Base-by-base conservation (phyloP, 257 asterid genomes). In the Ajuga chamaepitys region DNA sequence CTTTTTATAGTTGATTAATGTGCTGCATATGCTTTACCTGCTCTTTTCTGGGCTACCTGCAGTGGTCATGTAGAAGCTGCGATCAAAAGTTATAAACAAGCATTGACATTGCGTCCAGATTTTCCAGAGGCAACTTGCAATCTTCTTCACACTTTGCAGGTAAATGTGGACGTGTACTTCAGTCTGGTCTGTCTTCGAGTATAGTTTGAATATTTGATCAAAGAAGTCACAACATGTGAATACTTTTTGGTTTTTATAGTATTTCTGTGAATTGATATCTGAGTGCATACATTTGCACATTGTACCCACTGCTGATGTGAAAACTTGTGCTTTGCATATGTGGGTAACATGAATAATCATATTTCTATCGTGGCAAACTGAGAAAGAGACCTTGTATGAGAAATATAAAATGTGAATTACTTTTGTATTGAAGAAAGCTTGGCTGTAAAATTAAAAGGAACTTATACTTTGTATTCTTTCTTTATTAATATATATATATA, bases 131-230 rank as follows among this genome's bases (percentile, higher is more conserved):
- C 98, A 26, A 90, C 98, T 14, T 88, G 96, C 70, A 94, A 94
- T 79, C 99, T 94, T 75, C 99, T 94, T 58, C 99, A 94, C 78
- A 88, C 98, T 17, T 76, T 94, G 73, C 99, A 94, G 98, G 99
- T 82, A 58, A 22, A 38, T 34, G 9, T 58, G 12, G 35, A 38
- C 34, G 40, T 61, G 51, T 6, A 63, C 22, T 40, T 63, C 41
- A 2, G 25, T 32, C 28, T 40, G 20, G 28, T 53, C 32, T 54
- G 66, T 67, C 18, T 16, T 67, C 30, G 12, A 57, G 48, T 70
- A 26, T 21, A 44, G 58, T 47, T 62, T 30, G 32, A n/a, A 8
- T 26, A 25, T 72, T 40, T 58, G 38, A 62, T 8, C 45, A 34
- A 60, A 58, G 42, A 14, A 52, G 70, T 35, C 8, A 16, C 47